Evolutionary conservation across 805 yeast genomes (phyloP).

Genomic region (Candida khao-thaluensis): DNA sequence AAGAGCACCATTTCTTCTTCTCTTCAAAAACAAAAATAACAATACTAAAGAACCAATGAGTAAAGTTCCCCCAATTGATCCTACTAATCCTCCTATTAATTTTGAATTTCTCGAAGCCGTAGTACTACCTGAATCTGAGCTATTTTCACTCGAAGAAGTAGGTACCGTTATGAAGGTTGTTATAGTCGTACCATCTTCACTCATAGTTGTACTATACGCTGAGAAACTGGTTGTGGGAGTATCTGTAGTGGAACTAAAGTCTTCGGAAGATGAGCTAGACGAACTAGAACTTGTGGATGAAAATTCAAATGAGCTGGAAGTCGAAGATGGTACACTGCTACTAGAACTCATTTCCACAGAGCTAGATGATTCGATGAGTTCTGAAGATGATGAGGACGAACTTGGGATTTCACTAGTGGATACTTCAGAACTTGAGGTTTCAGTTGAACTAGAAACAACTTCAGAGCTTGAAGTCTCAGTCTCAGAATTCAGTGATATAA

Average conservation of each 20-base stretch:
- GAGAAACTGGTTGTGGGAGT: slow-evolving; percentile 9
- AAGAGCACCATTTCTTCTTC: slow-evolving; percentile 25
- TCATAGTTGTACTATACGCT: slow-evolving; percentile 16
- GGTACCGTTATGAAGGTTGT: slow-evolving; percentile 41
- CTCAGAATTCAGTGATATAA: background rate
- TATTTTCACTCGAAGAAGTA: slow-evolving; percentile 20
- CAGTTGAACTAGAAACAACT: slow-evolving; percentile 1
- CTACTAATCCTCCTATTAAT: slow-evolving; percentile 46
- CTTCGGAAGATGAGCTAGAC: slow-evolving; percentile 1
- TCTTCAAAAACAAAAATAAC: slow-evolving; percentile 35
- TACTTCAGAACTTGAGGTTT: too few relatives aligned
- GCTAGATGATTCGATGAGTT: too few relatives aligned
- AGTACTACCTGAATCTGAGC: slow-evolving; percentile 12
- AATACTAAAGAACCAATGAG: slow-evolving; percentile 38
- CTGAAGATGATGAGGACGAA: too few relatives aligned
- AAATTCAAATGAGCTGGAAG: background rate
- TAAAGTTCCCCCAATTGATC: slow-evolving; percentile 46
- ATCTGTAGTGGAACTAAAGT: slow-evolving; percentile 1
- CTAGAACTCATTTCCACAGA: too few relatives aligned
- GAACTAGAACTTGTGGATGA: background rate
- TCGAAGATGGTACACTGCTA: too few relatives aligned
- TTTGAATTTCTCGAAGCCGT: slow-evolving; percentile 28
- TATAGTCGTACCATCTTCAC: slow-evolving; percentile 33
- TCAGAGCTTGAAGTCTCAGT: background rate
- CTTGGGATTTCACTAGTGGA: too few relatives aligned